Evolutionary conservation across 768 basidiomycete genomes (phyloP).

Genomic region (Sporobolomyces pararoseus): DNA sequence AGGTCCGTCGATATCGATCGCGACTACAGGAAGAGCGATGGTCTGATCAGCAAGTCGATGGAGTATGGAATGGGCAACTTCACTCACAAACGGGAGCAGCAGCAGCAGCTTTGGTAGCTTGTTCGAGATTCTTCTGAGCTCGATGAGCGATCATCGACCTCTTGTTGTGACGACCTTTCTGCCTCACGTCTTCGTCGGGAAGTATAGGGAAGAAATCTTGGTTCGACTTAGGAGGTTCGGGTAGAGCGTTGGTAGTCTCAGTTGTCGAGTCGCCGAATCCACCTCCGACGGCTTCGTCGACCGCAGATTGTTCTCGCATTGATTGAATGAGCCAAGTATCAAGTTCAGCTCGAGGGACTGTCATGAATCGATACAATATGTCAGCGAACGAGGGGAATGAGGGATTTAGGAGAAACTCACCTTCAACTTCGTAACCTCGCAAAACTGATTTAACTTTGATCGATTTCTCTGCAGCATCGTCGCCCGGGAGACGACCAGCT

Average conservation of each 20-base stretch:
- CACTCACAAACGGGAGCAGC: conserved; percentile 35
- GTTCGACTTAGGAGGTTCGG: conserved; percentile 14
- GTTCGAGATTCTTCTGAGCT: conserved; percentile 39
- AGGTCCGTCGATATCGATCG: conserved; percentile 38
- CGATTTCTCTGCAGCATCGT: conserved; percentile 36
- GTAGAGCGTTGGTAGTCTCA: not conserved
- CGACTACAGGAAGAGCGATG: not conserved
- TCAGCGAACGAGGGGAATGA: not conserved
- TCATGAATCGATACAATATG: not conserved
- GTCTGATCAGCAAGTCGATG: not conserved
- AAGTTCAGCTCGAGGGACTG: conserved; percentile 40
- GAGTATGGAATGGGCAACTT: not conserved
- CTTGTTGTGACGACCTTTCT: conserved; percentile 39
- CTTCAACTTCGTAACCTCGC: conserved; percentile 36
- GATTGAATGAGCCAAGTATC: conserved; percentile 33
- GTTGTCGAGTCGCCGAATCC: not conserved
- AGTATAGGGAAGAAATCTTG: conserved; percentile 36
- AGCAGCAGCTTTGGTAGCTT: conserved; percentile 21
- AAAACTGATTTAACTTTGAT: conserved; percentile 40
- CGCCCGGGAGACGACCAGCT: not conserved
- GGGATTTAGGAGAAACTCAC: conserved; percentile 3
- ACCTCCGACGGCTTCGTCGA: conserved; percentile 32
- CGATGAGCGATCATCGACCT: conserved; percentile 24
- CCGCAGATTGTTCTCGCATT: conserved; percentile 32
- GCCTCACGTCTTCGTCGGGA: conserved; percentile 27